Conservation (phyloP, 805 yeast species). For the Novakomyces olei region DNA sequence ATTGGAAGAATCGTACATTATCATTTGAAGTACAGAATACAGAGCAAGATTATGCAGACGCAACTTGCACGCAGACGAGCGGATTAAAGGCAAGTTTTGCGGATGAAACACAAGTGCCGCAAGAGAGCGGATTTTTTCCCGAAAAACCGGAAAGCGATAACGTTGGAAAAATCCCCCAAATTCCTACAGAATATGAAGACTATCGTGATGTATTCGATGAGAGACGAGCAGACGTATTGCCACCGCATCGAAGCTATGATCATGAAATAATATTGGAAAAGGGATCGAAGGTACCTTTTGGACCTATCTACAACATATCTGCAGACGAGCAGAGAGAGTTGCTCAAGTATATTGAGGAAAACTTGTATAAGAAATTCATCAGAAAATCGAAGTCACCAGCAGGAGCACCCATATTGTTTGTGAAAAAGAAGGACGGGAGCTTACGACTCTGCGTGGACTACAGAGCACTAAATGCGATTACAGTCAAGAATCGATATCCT, state of each 20-base stretch:
- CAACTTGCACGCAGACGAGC: neutral
- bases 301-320: neutral
- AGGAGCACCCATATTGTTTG: constrained; percentile 9
- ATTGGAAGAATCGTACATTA: neutral
- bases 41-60: neutral
- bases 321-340: neutral
- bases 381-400: constrained; percentile 1
- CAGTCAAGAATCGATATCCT: constrained; percentile 9
- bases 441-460: constrained; percentile 11
- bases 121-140: neutral
- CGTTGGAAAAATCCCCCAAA: neutral
- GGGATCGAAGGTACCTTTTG: neutral
- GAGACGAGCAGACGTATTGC: neutral
- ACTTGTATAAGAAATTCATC: neutral
- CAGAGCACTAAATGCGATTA: constrained; percentile 9
- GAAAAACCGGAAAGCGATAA: neutral
- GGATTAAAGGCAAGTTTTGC: neutral
- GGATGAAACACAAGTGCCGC: neutral
- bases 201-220: neutral
- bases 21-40: neutral
- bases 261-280: neutral
- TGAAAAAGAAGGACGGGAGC: constrained; percentile 10
- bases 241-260: neutral
- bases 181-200: neutral
- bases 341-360: neutral